Evolutionary conservation across 2,329 filamentous ascomycete genomes (phyloP).

Genomic region (Penicillium sp.): DNA sequence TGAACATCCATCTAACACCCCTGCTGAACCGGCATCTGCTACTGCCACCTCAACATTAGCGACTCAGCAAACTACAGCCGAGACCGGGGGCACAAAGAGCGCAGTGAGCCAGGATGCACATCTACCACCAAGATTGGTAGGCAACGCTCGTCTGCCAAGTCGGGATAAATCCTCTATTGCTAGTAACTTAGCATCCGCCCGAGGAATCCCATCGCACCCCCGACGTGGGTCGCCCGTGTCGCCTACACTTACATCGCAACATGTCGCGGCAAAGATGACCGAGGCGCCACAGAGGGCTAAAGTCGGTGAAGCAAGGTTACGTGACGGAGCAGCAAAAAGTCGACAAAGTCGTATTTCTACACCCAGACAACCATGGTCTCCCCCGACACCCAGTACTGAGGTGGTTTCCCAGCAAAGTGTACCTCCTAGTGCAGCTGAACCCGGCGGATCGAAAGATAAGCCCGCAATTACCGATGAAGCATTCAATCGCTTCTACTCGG

Average conservation of each 20-base stretch:
- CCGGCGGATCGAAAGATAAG: slow-evolving; percentile 12
- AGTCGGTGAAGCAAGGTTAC: slow-evolving; percentile 25
- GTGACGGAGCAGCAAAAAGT: slow-evolving; percentile 21
- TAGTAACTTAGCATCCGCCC: slow-evolving; percentile 74
- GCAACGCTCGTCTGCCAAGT: slow-evolving; percentile 42
- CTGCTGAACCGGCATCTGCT: slow-evolving; percentile 9
- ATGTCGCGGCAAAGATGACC: slow-evolving; percentile 61
- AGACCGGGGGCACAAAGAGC: slow-evolving; percentile 17
- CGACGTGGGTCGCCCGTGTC: slow-evolving; percentile 58
- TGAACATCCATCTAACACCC: slow-evolving; percentile 39
- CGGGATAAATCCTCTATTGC: slow-evolving; percentile 77
- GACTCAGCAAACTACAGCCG: slow-evolving; percentile 15
- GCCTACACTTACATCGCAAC: slow-evolving; percentile 64
- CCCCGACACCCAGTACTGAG: slow-evolving; percentile 29
- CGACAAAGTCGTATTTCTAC: slow-evolving; percentile 19
- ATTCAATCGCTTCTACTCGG: slow-evolving; percentile 84
- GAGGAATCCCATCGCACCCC: slow-evolving; percentile 58
- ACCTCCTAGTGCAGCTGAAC: slow-evolving; percentile 25
- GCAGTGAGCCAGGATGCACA: slow-evolving; percentile 26
- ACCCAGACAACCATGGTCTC: slow-evolving; percentile 29
- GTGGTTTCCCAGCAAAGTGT: slow-evolving; percentile 29
- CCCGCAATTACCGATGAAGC: slow-evolving; percentile 54
- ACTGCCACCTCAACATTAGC: slow-evolving; percentile 8
- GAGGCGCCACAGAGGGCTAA: slow-evolving; percentile 41
- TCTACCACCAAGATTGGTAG: slow-evolving; percentile 34